Base-by-base conservation (phyloP, 2,329 filamentous ascomycete genomes). In the Trichoderma lentiforme region DNA sequence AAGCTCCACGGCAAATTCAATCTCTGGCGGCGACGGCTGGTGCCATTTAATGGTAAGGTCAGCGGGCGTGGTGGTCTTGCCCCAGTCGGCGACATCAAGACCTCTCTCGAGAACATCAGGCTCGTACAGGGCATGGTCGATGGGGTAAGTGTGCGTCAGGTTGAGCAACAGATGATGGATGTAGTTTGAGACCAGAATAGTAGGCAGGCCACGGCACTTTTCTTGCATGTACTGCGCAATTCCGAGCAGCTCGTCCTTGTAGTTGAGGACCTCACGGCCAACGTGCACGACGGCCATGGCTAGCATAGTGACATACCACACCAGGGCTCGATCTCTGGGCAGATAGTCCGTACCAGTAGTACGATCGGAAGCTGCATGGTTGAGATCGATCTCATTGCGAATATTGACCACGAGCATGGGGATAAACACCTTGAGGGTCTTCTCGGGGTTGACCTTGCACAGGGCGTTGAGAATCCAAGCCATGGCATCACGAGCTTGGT, bases 251-350 rank as follows among this genome's bases (percentile, higher is more conserved):
- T 98, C 93, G 65, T 93, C 86, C 81, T 94, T 94, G 85, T 97
- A 97, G 73, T 92, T 92, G 73, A 99, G 86, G 15, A 98, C 93
- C 75, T 96, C 93, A 75, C 91, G 90, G 39, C 96, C 96, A 60
- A 99, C 94, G 78, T 99, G 96, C 3, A 99, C 96, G 26, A 98
- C 94, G 73, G 94, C 96, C 95, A 99, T 99, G 79, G 95, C 97
- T 6, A 99, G 88, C 86, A 99, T 94, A 81, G 94, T 97, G 73
- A 98, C 89, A 79, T 98, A 93, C 97, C 97, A 99, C 0, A 99
- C 95, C 18, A 99, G 85, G 4, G 93, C 96, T 70, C 96, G 88
- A 80, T 99, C 96, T 75, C 96, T 90, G 9, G 96, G 96, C 21
- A 99, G 86, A 57, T 98, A 94, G 81, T 99, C 96, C 1, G 93